Evolutionary conservation across 2,329 filamentous ascomycete genomes (phyloP).

Genomic region (Aspergillus ochraceoroseus): DNA sequence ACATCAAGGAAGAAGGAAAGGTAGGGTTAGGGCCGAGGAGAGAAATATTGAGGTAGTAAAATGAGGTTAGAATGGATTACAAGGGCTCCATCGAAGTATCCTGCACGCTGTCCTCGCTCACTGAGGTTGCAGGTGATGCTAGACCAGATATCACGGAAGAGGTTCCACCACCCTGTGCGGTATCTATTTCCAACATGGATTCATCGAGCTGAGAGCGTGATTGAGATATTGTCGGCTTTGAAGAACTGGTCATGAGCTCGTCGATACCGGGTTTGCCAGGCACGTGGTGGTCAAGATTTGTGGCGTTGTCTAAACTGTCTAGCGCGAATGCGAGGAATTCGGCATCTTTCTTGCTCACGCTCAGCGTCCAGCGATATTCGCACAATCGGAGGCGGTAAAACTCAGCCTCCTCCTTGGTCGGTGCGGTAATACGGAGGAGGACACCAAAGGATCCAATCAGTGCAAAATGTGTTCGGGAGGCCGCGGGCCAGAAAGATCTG

Average conservation of each 20-base stretch:
- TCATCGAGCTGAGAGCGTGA: slow-evolving; percentile 25
- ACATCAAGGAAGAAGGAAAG: not conserved
- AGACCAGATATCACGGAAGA: slow-evolving; percentile 39
- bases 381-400: slow-evolving; percentile 82
- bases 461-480: slow-evolving; percentile 67
- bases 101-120: slow-evolving; percentile 32
- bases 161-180: slow-evolving; percentile 21
- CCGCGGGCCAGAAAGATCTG: slow-evolving; percentile 72
- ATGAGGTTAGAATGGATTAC: not conserved
- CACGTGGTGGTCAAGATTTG: slow-evolving; percentile 62
- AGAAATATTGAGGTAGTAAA: not conserved
- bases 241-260: slow-evolving; percentile 36
- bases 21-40: not conserved
- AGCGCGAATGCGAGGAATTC: slow-evolving; percentile 59
- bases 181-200: slow-evolving; percentile 25
- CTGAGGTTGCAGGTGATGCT: slow-evolving; percentile 36
- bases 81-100: slow-evolving; percentile 20
- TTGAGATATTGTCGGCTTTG: slow-evolving; percentile 23
- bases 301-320: slow-evolving; percentile 69
- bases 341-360: slow-evolving; percentile 72
- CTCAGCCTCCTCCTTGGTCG: slow-evolving; percentile 79
- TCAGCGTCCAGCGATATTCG: slow-evolving; percentile 92
- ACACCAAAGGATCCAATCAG: slow-evolving; percentile 92
- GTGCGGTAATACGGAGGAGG: slow-evolving; percentile 81
- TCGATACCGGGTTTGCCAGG: slow-evolving; percentile 64